These are phyloP conservation scores for Cryphonectria nitschkei DNA, from an alignment of 2,329 filamentous ascomycete genomes.

Conservation along the genomic window DNA sequence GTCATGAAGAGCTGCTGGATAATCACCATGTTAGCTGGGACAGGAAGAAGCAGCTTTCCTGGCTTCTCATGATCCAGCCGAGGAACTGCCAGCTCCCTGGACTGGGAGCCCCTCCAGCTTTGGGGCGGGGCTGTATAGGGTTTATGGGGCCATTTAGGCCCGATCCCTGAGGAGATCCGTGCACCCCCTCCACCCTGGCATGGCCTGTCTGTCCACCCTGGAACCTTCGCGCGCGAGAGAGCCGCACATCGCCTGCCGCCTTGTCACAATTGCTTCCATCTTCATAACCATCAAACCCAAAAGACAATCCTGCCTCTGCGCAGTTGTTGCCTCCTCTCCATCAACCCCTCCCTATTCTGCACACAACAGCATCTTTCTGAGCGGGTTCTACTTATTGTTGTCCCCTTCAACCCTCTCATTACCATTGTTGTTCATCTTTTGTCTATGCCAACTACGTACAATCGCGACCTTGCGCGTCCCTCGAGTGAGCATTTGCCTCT, in stretches of 20 bases:
- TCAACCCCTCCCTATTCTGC: not conserved
- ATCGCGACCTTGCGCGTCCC: not conserved
- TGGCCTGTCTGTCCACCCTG: not conserved
- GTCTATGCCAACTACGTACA: not conserved
- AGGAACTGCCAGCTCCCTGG: not conserved
- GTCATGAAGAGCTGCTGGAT: not conserved
- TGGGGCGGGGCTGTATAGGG: too few species aligned
- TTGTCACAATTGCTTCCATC: not conserved
- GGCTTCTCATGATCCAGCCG: not conserved
- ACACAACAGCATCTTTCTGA: not conserved
- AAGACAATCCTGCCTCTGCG: not conserved
- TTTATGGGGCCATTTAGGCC: not conserved
- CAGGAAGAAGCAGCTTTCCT: not conserved
- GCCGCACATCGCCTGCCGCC: not conserved
- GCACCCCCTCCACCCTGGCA: constrained; percentile 1
- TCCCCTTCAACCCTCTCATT: not conserved
- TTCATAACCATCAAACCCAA: not conserved
- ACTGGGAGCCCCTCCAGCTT: not conserved
- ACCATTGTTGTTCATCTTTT: not conserved
- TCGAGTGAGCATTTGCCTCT: not conserved
- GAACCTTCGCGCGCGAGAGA: not conserved
- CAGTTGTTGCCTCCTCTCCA: not conserved
- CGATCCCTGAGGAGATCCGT: not conserved
- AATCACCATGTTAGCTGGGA: not conserved
- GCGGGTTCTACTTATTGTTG: not conserved